These are phyloP conservation scores for Aspergillus fijiensis DNA, from an alignment of 2,329 filamentous ascomycete genomes.

Conservation along the genomic window DNA sequence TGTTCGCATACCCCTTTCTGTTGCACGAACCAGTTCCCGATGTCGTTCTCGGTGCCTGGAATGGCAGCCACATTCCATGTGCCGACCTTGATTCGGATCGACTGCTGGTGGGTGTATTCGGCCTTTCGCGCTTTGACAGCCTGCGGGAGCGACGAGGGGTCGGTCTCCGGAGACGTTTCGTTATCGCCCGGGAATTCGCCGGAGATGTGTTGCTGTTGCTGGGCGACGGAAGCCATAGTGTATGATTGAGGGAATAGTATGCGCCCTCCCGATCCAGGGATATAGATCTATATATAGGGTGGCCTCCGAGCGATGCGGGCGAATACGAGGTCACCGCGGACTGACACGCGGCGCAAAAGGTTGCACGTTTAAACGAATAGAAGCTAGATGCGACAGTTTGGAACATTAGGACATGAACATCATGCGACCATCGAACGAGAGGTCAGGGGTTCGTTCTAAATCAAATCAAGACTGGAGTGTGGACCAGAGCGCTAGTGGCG, in stretches of 20 bases:
- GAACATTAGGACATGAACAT: conserved; percentile 16
- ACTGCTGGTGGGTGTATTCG: conserved; percentile 75
- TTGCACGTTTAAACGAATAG: conserved; percentile 1
- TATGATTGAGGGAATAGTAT: not conserved
- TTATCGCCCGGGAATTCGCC: conserved; percentile 16
- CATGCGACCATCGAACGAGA: not conserved
- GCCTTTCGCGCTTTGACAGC: conserved; percentile 68
- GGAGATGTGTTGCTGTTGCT: conserved; percentile 10
- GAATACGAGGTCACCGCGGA: conserved; percentile 2
- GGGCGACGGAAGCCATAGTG: conserved; percentile 17
- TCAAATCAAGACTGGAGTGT: not conserved
- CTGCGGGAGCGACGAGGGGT: conserved; percentile 51
- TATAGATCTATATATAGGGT: not conserved
- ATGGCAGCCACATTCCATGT: conserved; percentile 92
- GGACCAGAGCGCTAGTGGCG: not conserved
- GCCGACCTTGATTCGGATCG: conserved; percentile 82
- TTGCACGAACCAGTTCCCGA: conserved; percentile 83
- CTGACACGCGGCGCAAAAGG: conserved; percentile 10
- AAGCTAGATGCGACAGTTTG: conserved; percentile 10
- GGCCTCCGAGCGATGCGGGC: not conserved
- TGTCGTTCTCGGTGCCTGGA: conserved; percentile 80
- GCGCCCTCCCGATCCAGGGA: not conserved
- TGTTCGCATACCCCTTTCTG: conserved; percentile 68
- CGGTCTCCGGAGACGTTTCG: conserved; percentile 24
- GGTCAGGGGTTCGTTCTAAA: not conserved